Base-by-base conservation (phyloP, 805 yeast species). In the Yarrowia sp. region DNA sequence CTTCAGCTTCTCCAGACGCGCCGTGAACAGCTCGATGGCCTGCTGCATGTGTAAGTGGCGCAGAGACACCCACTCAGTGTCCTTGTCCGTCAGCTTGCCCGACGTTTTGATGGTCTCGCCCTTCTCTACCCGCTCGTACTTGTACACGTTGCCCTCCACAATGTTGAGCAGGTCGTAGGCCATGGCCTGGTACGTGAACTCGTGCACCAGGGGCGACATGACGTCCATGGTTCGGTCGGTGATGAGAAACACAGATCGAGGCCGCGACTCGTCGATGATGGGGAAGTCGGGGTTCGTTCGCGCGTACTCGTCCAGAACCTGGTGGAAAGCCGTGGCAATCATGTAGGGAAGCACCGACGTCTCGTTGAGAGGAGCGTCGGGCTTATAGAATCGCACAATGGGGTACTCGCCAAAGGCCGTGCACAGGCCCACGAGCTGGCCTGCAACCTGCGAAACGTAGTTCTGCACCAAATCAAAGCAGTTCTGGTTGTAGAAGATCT, bases 161-260 rank as follows among this genome's bases (percentile, higher is more conserved):
- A 79, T 76, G n/a, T 74, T 69, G 35, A 76, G 81, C 29, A 87
- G 74, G 72, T 93, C 99, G 76, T 87, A 86, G 18, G 92, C 87
- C 88, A 92, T 85, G 4, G 97, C 92, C 74, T 93, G 96, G 73
- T 92, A 94, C 22, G 87, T 83, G 73, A 92, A 90, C 71, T 90
- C 97, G 72, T 94, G 98, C 61, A 92, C 74, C 49, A 94, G 71
- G 0, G 97, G 97, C 6, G 94, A 88, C 68, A 83, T 82, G 53
- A 87, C 76, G 72, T 96, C 99, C 71, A 91, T 71, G 1, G 96
- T 80, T 65, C 99, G 80, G 73, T 94, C 99, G 1, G 88, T 78
- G 18, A 94, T 83, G 32, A 94, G 73, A 66, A 93, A 79, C 0
- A 88, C 79, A 0, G 97, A 81, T 65, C 94, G 79, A 19, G 90